Base-by-base conservation (phyloP, 352 stramenopile species). In the Globisporangium echinulatum region DNA sequence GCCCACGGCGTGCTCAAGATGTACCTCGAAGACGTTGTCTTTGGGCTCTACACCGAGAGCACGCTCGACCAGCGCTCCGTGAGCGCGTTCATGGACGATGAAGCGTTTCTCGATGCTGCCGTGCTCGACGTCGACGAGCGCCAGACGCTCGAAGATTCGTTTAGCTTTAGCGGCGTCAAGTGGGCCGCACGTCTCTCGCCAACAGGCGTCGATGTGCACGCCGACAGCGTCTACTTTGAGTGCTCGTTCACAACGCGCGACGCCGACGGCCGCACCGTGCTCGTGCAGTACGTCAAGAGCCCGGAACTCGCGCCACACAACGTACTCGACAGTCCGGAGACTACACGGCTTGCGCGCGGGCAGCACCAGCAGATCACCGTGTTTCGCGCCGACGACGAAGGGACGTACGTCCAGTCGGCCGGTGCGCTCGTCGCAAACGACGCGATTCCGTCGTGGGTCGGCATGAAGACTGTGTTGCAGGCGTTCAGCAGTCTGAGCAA, bases 111-210 rank as follows among this genome's bases (percentile, higher is more conserved):
- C n/a, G 74, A 79, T 55, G 76, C 70, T 44, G 72, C 74, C 0
- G 72, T 87, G 40, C 62, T 88, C 7, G 56, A 71, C 17, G 59
- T 78, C 5, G 52, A 66, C n/a, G 79, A 87, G 65, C 53, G 48
- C 0, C 49, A 68, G 50, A 60, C 71, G n/a, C 53, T 66, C 33
- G 67, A 72, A 0, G 70, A 75, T 40, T 64, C 72, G 55, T 85
- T 88, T 63, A 72, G 71, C 11, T 87, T 85, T 57, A 71, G 72
- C 2, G 79, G 79, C 5, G 69, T 85, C 54, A 84, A 84, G 61
- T 88, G 76, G 76, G 14, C 43, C 2, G 49, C 49, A 10, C 17
- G 6, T 10, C 13, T 19, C 14, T 56, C 49, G 9, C 57, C 57
- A 3, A 3, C 25, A 0, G 57, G 51, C 15, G 49, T 62, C 7